Percentiles rank a stretch among this genome's conserved stretches.
phyloP scores from a whole-genome alignment of 225 moss, liverwort and hornwort genomes.

The Pseudoscleropodium purum region DNA sequence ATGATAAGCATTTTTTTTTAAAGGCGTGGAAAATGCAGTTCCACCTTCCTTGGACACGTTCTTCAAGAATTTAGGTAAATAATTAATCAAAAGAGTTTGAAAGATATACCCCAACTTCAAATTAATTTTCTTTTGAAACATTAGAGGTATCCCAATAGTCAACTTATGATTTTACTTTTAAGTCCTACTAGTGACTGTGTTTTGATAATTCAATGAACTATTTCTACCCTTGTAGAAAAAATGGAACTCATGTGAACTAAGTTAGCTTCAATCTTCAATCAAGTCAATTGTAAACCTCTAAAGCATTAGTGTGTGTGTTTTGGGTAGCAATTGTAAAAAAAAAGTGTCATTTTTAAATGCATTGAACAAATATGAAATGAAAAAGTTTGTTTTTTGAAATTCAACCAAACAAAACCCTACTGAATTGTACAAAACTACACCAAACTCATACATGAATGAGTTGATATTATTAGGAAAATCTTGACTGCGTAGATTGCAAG shows the following conservation, averaged over 20 bases:
- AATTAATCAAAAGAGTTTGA: background rate
- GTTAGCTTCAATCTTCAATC: background rate
- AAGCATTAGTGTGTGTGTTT: background rate
- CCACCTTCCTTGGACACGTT: background rate
- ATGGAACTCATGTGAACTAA: background rate
- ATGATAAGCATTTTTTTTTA: background rate
- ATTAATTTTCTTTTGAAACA: background rate
- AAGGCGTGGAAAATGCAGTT: background rate
- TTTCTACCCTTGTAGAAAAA: too few species aligned
- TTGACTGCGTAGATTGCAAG: background rate
- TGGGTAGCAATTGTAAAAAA: background rate
- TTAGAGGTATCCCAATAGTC: background rate
- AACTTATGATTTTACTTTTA: background rate
- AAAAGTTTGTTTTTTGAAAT: background rate
- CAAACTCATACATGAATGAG: background rate
- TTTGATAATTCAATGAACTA: background rate
- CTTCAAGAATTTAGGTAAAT: background rate
- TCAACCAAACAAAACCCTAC: background rate
- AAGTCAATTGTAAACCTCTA: background rate
- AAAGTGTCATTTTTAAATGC: background rate
- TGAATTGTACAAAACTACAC: background rate
- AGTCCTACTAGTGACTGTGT: background rate
- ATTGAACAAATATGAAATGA: background rate
- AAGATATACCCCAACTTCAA: background rate
- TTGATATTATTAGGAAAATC: background rate